Evolutionary conservation across 768 basidiomycete species (phyloP), one percentile per base, ranked within the genome.

Genomic region (Myochromella boudieri): DNA sequence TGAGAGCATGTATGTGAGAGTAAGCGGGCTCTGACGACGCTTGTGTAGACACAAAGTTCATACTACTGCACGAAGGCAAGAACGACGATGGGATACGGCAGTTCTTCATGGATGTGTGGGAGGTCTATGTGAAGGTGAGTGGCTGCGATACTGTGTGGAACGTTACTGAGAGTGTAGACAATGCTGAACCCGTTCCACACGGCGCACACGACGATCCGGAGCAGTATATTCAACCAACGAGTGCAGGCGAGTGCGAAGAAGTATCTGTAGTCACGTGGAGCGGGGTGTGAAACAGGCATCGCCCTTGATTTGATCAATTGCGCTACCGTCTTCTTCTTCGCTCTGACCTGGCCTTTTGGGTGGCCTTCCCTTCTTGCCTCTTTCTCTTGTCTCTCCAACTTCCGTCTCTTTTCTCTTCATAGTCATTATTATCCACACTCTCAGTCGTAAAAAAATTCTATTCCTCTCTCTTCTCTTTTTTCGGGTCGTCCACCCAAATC

Each of bases 71-170:
- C 67, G 97, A 98, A 66, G 77, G 77, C 6, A 95, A 92, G 77
- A 97, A 97, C 69, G 95, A 99, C 68, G 97, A 98, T 40, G 95
- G 95, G 4, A 97, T 98, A 65, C 81, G 86, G 42, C 66, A 77
- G 44, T 99, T 99, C 75, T 89, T 99, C 60, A 82, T 81, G 59
- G 97, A 98, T 7, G 85, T 95, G 22, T 99, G 97, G 95, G 97
- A 99, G 75, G 60, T 89, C 57, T 98, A 95, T 69, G 82, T 95
- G 38, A 99, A 99, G 85, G 97, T 94, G 54, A 54, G 76, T 48
- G 39, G n/a, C 32, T 12, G 20, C 24, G 18, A 22, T 6, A 20
- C 6, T 21, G 24, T 5, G 18, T 31, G 18, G 21, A 5, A 17
- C 18, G 18, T 33, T 33, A 36, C 51, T 59, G 42, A 58, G 10